Base-by-base conservation (phyloP, 2,329 filamentous ascomycete genomes). In the Ceratocystis ficicola region DNA sequence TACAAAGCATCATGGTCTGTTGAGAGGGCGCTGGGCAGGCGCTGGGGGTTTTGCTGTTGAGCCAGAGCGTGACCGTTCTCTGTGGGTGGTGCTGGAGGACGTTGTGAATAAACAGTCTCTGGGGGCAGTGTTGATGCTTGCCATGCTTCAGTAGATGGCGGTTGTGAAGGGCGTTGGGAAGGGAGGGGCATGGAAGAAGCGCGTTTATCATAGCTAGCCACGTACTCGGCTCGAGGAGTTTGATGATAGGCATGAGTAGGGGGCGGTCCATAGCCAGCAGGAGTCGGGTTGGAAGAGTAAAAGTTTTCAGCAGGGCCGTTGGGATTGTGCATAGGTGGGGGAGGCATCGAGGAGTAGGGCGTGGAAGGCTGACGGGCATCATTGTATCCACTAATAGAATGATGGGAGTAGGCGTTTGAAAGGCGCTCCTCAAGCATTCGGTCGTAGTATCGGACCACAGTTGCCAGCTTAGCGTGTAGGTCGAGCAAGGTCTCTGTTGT, bases 401-500 rank as follows among this genome's bases (percentile, higher is more conserved):
- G 88, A 72, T 95, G 90, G 69, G 86, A 88, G 74, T 97, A 97
- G 1, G 94, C 93, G 74, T 88, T 95, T 7, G 91, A 95, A 30
- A 99, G 80, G 48, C 94, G 86, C 69, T 99, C 94, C 75, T 99
- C 94, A 17, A 99, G 81, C 94, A 99, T 97, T 50, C 91, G 86
- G 75, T 99, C 94, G 73, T 99, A 99, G 73, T 97, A 97, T 44
- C 94, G 85, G 4, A 99, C 94, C 30, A 97, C 94, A 0, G 93
- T 96, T 0, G 93, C 94, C 28, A 99, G 80, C 74, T 99, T 99
- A 20, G 91, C 89, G 73, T 99, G 94, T 0, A 99, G 80, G 74
- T 99, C 94, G 28, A 97, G 83, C 8, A 99, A 81, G 0, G 93
- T 94, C 74, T 99, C 92, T 94, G 62, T 32, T 17, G 52, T 22